Percentiles rank a stretch among this genome's conserved stretches.
Evolutionary conservation across 192 early-diverging fungal species (phyloP).

Genomic region (Mortierella alpina): DNA sequence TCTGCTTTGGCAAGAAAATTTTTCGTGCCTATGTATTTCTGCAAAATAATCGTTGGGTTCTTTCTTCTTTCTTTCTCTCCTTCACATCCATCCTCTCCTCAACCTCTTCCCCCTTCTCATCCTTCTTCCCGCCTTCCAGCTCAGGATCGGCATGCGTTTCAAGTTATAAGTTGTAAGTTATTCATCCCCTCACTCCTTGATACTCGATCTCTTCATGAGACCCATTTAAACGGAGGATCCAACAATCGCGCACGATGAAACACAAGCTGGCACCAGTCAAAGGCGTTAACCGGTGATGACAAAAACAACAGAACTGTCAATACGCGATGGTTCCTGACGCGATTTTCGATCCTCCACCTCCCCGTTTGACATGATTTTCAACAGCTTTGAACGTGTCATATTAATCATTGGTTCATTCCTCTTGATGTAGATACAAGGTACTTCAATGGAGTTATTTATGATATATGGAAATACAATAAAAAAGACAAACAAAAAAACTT

Average conservation of each 20-base stretch:
- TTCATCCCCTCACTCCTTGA: background rate
- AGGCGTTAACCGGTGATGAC: slow-evolving; percentile 18
- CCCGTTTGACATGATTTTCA: background rate
- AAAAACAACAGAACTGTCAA: slow-evolving; percentile 19
- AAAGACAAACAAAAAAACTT: too few relatives aligned
- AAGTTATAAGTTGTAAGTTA: background rate
- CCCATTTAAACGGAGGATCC: too few relatives aligned
- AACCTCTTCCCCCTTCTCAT: background rate
- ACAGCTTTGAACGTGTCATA: too few relatives aligned
- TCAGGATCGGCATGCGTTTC: background rate
- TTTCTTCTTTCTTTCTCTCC: background rate
- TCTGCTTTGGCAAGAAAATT: too few relatives aligned
- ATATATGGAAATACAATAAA: too few relatives aligned
- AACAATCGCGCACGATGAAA: slow-evolving; percentile 15
- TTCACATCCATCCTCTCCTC: background rate
- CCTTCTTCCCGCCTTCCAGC: background rate
- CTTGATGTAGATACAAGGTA: too few relatives aligned
- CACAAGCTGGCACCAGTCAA: slow-evolving; percentile 18
- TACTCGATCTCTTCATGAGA: background rate
- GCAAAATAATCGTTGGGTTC: background rate
- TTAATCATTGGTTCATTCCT: too few relatives aligned
- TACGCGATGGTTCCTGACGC: slow-evolving; percentile 16
- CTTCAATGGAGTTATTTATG: too few relatives aligned
- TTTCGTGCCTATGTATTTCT: too few relatives aligned
- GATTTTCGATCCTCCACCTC: background rate